Evolutionary conservation across 257 asterid species (phyloP).

Genomic region (Catharanthus roseus): DNA sequence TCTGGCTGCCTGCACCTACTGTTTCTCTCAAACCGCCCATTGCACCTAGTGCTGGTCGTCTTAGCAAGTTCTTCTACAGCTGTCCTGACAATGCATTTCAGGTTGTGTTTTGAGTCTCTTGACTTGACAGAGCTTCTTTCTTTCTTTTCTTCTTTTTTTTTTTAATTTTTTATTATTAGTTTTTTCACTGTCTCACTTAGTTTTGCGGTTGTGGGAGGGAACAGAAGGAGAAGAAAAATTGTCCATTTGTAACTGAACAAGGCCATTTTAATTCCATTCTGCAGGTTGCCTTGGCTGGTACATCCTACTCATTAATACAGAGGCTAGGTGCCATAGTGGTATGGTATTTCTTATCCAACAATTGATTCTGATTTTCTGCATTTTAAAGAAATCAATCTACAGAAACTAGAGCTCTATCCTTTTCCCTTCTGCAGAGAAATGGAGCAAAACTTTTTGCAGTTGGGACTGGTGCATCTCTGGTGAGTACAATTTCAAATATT

Average conservation of each 20-base stretch:
- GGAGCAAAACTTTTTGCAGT: constrained; percentile 87
- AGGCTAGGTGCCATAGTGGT: constrained; percentile 88
- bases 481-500: constrained; percentile 25
- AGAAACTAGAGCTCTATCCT: constrained; percentile 15
- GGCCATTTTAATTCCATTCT: neutral
- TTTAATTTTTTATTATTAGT: too few relatives aligned
- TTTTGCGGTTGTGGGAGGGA: neutral
- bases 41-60: constrained; percentile 52
- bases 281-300: constrained; percentile 93
- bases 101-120: constrained; percentile 32
- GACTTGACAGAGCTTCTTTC: neutral
- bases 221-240: neutral
- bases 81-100: constrained; percentile 98
- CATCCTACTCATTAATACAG: constrained; percentile 69
- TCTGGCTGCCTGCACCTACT: constrained; percentile 97
- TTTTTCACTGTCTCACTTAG: neutral
- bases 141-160: neutral
- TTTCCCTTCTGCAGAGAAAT: constrained; percentile 59
- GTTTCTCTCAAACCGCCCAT: constrained; percentile 75
- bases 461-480: constrained; percentile 91
- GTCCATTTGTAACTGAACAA: constrained; percentile 4
- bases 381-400: neutral
- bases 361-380: constrained; percentile 2
- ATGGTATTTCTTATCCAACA: constrained; percentile 12
- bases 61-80: constrained; percentile 69